phyloP scores from a whole-genome alignment of 2,329 filamentous ascomycete species.

The Parasarocladium wereldwijsianum region DNA sequence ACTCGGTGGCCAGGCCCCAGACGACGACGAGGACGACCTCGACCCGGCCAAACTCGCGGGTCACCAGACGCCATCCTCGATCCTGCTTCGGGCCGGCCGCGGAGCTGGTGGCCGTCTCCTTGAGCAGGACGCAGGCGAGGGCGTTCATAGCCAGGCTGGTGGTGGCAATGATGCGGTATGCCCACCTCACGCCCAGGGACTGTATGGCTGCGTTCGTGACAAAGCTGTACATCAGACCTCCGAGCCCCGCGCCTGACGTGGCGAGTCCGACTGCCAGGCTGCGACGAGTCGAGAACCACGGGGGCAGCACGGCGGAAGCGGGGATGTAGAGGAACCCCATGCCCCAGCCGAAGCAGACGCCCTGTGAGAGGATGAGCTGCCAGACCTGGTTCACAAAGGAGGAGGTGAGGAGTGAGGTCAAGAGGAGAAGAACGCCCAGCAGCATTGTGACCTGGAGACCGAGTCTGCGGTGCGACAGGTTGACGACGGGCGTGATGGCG shows the following conservation, averaged over 20 bases:
- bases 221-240: slow-evolving; percentile 12
- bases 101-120: slow-evolving; percentile 31
- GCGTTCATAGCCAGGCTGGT: slow-evolving; percentile 40
- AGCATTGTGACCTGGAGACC: slow-evolving; percentile 26
- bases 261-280: slow-evolving; percentile 43
- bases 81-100: neutral
- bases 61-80: slow-evolving; percentile 7
- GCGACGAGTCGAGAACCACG: slow-evolving; percentile 43
- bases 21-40: slow-evolving; percentile 42
- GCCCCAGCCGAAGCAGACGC: slow-evolving; percentile 43
- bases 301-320: slow-evolving; percentile 38
- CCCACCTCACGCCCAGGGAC: slow-evolving; percentile 36
- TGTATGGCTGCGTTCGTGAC: slow-evolving; percentile 32
- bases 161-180: slow-evolving; percentile 34
- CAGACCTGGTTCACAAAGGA: slow-evolving; percentile 37
- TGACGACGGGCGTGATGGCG: slow-evolving; percentile 24
- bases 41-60: slow-evolving; percentile 23
- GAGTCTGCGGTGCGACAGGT: slow-evolving; percentile 12
- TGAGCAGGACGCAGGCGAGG: slow-evolving; percentile 38
- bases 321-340: slow-evolving; percentile 46
- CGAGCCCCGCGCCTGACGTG: slow-evolving; percentile 33
- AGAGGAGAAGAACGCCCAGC: slow-evolving; percentile 35
- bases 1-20: slow-evolving; percentile 46
- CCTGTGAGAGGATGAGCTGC: slow-evolving; percentile 47
- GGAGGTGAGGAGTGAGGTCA: slow-evolving; percentile 34